Evolutionary conservation across 2,329 filamentous ascomycete genomes (phyloP).

Genomic region (Purpureocillium lavendulum): DNA sequence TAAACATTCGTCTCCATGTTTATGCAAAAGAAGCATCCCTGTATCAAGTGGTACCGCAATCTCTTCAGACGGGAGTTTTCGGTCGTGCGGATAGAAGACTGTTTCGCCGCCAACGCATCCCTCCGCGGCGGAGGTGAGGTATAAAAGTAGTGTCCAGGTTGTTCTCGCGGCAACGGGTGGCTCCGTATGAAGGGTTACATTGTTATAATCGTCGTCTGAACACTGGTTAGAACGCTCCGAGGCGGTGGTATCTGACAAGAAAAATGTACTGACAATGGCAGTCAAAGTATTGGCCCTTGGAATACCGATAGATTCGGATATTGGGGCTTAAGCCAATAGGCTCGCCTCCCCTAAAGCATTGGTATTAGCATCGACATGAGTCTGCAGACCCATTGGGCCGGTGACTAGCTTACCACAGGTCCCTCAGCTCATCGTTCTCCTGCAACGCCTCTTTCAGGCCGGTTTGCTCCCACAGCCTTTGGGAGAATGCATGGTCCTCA

Average conservation of each 20-base stretch:
- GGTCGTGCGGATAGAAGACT: conserved; percentile 74
- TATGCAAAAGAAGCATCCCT: conserved; percentile 81
- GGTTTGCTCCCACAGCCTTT: conserved; percentile 68
- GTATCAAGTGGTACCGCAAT: conserved; percentile 68
- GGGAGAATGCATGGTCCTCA: conserved; percentile 66
- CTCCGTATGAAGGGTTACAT: conserved; percentile 44
- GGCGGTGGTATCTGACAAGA: not conserved
- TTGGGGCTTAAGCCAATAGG: conserved; percentile 81
- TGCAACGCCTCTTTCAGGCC: conserved; percentile 57
- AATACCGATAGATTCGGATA: conserved; percentile 83
- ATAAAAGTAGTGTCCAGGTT: conserved; percentile 87
- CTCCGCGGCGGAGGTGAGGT: conserved; percentile 67
- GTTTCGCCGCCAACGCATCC: conserved; percentile 83
- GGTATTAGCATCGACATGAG: no score
- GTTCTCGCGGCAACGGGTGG: conserved; percentile 39
- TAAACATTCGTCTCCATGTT: conserved; percentile 83
- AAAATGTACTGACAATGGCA: conserved; percentile 63
- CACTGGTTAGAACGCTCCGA: not conserved
- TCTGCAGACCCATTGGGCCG: not conserved
- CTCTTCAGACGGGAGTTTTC: conserved; percentile 48
- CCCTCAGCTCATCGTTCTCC: conserved; percentile 25
- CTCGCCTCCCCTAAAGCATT: conserved; percentile 69
- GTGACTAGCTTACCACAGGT: conserved; percentile 32
- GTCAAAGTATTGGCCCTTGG: conserved; percentile 81
- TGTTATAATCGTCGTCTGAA: conserved; percentile 80